Evolutionary conservation across 176 grass and related monocot genomes (phyloP), one percentile per base, ranked within the genome.

Genomic region (Rhynchospora tenuis): DNA sequence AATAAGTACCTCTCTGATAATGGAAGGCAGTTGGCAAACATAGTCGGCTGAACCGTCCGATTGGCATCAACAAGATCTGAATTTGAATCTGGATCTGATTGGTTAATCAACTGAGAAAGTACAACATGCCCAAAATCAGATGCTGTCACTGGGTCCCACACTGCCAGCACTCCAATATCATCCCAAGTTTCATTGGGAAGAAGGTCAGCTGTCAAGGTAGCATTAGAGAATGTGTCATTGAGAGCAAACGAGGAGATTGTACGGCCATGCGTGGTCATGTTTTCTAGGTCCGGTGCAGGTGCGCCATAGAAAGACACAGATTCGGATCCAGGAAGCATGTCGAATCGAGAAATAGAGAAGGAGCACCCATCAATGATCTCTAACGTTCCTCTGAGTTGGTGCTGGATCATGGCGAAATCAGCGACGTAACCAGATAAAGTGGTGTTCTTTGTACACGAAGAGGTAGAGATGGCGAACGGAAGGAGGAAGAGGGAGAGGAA

Each of bases 351-450:
- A 66, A 98, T 83, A 62, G 86, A 87, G 96, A 98, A 95, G 50
- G 96, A 95, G 75, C 96, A 98, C 20, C 89, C 95, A 80, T 98
- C 92, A 1, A 98, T 52, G 22, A 98, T 88, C 46, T 67, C 58
- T 9, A 98, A 82, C 77, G 90, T 88, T 57, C 95, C 95, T 9
- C 95, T 91, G 50, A 98, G 90, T 83, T 98, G 95, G 84, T 98
- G 92, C 89, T 95, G 95, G 28, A 86, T 91, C 95, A 98, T 98
- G 12, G 29, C 19, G 15, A 98, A 91, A 83, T 98, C 91, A 48
- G 82, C 87, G 38, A 79, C 62, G 54, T 86, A 89, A 6, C 95
- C 92, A 9, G n/a, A 66, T 6, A 98, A 43, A 83, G 63, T 86
- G 64, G 91, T 91, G 86, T 93, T 95, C 61, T 27, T 48, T 0